Percentiles rank a stretch among this genome's conserved stretches.
Evolutionary conservation across 1,139 yeast species (phyloP).

Genomic region (Yamadazyma oceani): DNA sequence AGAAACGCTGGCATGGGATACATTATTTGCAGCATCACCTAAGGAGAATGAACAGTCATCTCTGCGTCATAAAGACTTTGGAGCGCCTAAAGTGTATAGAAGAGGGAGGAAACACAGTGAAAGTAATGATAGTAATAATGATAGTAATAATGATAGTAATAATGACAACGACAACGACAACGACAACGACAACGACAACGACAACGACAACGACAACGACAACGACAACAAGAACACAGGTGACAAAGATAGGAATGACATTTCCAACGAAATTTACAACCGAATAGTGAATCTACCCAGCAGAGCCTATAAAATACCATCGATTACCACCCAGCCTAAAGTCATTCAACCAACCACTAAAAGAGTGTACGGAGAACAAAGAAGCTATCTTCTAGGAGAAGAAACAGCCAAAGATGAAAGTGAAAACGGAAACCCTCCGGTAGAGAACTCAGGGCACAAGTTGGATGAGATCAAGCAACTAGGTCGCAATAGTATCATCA

Average conservation of each 20-base stretch:
- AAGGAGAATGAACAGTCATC: no score
- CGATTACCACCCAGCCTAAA: background rate
- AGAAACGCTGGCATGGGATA: background rate
- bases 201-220: no score
- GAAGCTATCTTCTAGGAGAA: conserved; percentile 20
- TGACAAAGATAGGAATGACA: no score
- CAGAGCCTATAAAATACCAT: conserved; percentile 1
- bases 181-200: no score
- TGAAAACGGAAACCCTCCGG: background rate
- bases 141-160: no score
- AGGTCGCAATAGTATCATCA: conserved; percentile 6
- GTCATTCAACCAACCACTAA: background rate
- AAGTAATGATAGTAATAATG: no score
- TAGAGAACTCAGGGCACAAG: background rate
- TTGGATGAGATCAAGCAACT: conserved; percentile 5
- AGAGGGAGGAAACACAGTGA: no score
- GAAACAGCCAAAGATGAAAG: conserved; percentile 8
- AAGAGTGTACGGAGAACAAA: conserved; percentile 22
- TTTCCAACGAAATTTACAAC: background rate
- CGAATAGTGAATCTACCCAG: conserved; percentile 1
- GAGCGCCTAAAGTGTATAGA: no score
- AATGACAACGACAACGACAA: no score
- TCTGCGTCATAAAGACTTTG: no score
- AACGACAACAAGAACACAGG: no score
- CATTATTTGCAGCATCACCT: background rate